These are phyloP conservation scores for Penicillium sp. DNA, from an alignment of 2,329 filamentous ascomycete species.

Conservation along the genomic window DNA sequence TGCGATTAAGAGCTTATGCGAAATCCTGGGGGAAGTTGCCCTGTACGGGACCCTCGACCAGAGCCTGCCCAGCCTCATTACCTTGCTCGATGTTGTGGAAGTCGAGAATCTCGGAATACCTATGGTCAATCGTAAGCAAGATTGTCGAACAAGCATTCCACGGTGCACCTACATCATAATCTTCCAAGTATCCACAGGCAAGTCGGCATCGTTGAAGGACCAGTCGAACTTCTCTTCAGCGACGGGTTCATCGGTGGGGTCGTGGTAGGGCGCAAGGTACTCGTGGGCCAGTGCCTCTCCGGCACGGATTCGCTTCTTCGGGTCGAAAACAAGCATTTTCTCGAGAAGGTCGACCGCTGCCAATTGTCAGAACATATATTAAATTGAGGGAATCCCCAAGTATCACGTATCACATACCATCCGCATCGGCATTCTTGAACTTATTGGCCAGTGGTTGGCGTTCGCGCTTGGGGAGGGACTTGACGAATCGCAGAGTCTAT, in stretches of 20 bases:
- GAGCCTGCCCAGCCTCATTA: constrained; percentile 31
- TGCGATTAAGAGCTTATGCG: constrained; percentile 18
- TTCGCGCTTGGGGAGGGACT: constrained; percentile 92
- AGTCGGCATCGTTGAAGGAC: constrained; percentile 97
- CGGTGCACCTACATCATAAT: constrained; percentile 85
- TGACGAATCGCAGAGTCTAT: constrained; percentile 91
- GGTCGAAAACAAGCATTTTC: constrained; percentile 96
- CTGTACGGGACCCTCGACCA: constrained; percentile 25
- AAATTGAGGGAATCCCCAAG: neutral
- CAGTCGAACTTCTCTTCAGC: constrained; percentile 98
- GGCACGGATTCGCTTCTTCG: constrained; percentile 89
- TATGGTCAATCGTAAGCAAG: constrained; percentile 36
- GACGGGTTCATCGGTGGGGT: constrained; percentile 91
- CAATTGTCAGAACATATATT: constrained; percentile 8
- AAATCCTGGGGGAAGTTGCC: constrained; percentile 22
- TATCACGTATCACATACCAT: constrained; percentile 55
- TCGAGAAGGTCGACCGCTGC: constrained; percentile 88
- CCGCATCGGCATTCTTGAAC: constrained; percentile 89
- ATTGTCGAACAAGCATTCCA: neutral
- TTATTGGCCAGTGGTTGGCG: constrained; percentile 80
- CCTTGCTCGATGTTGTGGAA: constrained; percentile 83
- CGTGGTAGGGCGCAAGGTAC: constrained; percentile 94
- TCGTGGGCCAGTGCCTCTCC: constrained; percentile 81
- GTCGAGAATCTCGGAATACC: constrained; percentile 98
- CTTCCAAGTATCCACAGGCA: constrained; percentile 99